phyloP scores from a whole-genome alignment of 352 stramenopile species.

The Globisporangium abappressorium region DNA sequence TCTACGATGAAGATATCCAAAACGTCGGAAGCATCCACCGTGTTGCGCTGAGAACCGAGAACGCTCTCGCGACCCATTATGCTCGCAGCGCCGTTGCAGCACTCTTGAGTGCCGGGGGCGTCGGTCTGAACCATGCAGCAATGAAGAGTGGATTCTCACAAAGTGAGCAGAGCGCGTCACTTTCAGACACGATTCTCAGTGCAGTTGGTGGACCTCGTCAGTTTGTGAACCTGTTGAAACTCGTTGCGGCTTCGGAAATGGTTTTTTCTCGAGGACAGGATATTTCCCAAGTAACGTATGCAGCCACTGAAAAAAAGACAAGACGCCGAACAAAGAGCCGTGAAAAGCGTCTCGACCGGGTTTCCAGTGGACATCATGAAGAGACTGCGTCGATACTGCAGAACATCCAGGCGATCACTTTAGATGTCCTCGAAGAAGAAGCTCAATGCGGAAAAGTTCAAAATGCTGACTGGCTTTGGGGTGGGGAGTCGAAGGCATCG shows the following conservation, averaged over 20 bases:
- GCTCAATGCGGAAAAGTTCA: conserved; percentile 30
- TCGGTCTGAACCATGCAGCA: conserved; percentile 3
- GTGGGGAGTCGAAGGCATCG: neutral
- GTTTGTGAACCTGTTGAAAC: conserved; percentile 81
- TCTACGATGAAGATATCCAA: conserved; percentile 77
- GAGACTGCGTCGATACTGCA: conserved; percentile 45
- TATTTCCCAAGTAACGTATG: neutral
- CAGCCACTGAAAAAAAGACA: neutral
- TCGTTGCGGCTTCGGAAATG: conserved; percentile 80
- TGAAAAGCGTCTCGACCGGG: neutral
- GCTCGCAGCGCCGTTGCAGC: conserved; percentile 53
- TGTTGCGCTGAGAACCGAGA: conserved; percentile 73
- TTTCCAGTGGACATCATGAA: conserved; percentile 6
- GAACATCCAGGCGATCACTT: conserved; percentile 45
- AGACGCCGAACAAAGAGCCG: neutral
- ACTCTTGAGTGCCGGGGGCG: conserved; percentile 24
- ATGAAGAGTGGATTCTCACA: neutral
- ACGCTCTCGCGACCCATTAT: conserved; percentile 82
- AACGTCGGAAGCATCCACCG: conserved; percentile 72
- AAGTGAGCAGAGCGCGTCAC: conserved; percentile 18
- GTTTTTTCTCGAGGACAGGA: conserved; percentile 29
- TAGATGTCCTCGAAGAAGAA: conserved; percentile 64
- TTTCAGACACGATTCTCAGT: conserved; percentile 38
- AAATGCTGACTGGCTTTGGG: conserved; percentile 18
- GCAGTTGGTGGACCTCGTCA: conserved; percentile 64